phyloP scores from a whole-genome alignment of 75 land plant species.

The Cunninghamia lanceolata region DNA sequence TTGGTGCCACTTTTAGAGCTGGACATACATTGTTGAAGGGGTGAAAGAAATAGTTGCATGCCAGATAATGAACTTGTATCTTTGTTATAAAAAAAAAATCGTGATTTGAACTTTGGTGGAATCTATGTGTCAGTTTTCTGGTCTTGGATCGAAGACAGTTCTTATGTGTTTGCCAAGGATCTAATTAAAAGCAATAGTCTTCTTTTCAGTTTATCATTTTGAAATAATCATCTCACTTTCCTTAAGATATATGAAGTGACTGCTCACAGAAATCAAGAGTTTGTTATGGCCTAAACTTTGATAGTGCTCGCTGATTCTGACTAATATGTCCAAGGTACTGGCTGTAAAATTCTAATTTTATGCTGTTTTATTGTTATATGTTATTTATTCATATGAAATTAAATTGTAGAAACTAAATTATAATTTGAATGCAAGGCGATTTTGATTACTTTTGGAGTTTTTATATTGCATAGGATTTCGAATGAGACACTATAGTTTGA shows the following conservation, averaged over 20 bases:
- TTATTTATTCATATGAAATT: neutral
- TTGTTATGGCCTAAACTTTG: neutral
- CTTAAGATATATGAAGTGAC: neutral
- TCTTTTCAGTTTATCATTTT: neutral
- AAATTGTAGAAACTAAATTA: neutral
- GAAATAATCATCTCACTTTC: too few relatives aligned
- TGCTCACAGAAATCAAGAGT: neutral
- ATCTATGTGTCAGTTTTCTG: neutral
- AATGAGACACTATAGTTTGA: too few relatives aligned
- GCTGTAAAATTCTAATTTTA: neutral
- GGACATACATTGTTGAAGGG: neutral
- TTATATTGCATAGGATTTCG: neutral
- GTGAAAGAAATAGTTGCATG: neutral
- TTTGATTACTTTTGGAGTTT: neutral
- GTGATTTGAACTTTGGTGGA: neutral
- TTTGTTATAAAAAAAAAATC: too few relatives aligned
- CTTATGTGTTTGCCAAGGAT: neutral
- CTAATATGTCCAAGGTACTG: neutral
- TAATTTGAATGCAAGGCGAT: neutral
- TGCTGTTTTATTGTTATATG: too few relatives aligned
- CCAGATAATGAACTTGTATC: neutral
- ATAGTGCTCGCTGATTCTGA: neutral
- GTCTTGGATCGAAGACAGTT: neutral
- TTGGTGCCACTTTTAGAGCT: neutral
- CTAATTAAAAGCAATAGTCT: neutral